A percentile compares a stretch with the other conserved stretches of the same genome.
phyloP scores from a whole-genome alignment of 805 yeast genomes.

The Sugiyamaella mastotermitis region DNA sequence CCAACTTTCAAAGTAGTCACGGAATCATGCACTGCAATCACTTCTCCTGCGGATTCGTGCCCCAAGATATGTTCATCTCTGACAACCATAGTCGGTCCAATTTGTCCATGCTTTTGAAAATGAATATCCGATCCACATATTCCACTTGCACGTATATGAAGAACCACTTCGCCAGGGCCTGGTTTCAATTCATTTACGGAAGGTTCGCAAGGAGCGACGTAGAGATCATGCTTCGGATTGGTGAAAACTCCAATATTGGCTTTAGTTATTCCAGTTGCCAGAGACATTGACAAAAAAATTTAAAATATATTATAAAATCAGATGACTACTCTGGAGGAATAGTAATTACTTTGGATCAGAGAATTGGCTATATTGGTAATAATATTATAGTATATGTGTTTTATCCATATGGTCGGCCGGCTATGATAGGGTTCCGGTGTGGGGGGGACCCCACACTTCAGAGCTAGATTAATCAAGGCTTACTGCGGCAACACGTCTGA shows the following conservation, averaged over 20 bases:
- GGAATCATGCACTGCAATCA: constrained; percentile 43
- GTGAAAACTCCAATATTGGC: constrained; percentile 29
- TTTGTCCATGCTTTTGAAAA: constrained; percentile 59
- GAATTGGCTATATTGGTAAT: too few species aligned
- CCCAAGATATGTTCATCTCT: constrained; percentile 58
- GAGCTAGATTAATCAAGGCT: too few species aligned
- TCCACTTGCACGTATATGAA: constrained; percentile 60
- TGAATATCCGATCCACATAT: constrained; percentile 74
- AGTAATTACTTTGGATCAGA: too few species aligned
- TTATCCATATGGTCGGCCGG: too few species aligned
- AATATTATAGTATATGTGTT: too few species aligned
- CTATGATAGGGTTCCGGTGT: too few species aligned
- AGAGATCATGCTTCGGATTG: constrained; percentile 29
- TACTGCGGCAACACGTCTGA: too few species aligned
- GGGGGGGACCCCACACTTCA: too few species aligned
- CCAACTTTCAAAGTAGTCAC: constrained; percentile 44
- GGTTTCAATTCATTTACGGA: constrained; percentile 24
- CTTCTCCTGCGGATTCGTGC: constrained; percentile 50
- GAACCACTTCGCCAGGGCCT: constrained; percentile 41
- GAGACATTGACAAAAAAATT: constrained; percentile 53
- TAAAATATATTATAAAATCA: too few species aligned
- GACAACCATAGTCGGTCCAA: constrained; percentile 49
- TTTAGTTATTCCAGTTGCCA: constrained; percentile 18
- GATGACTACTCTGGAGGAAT: too few species aligned
- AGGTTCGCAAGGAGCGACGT: constrained; percentile 25